These are phyloP conservation scores for Botrytis tulipae DNA, from an alignment of 2,329 filamentous ascomycete genomes.

Conservation along the genomic window DNA sequence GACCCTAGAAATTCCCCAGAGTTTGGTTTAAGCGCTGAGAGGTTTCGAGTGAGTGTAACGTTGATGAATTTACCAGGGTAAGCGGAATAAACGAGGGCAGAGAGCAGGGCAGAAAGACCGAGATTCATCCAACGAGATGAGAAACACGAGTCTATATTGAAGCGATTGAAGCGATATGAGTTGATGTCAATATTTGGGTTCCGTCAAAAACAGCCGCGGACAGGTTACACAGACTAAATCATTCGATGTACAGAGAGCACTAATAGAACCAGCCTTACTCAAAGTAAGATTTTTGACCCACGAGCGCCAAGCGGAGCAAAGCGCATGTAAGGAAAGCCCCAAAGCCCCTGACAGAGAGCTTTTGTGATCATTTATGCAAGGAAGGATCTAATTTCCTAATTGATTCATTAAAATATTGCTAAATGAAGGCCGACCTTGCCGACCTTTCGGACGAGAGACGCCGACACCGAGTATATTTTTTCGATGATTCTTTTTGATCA, in stretches of 20 bases:
- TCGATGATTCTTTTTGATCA: slow-evolving; percentile 1
- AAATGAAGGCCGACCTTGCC: slow-evolving; percentile 1
- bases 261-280: neutral
- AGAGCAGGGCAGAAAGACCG: neutral
- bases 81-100: neutral
- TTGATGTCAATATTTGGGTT: neutral
- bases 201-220: slow-evolving; percentile 13
- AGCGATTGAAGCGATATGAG: neutral
- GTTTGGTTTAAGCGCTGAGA: slow-evolving; percentile 14
- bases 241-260: neutral
- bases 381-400: slow-evolving; percentile 1
- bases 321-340: slow-evolving; percentile 1
- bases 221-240: slow-evolving; percentile 12
- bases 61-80: neutral
- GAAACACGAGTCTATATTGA: slow-evolving; percentile 11
- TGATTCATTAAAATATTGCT: neutral
- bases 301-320: neutral
- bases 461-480: neutral
- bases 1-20: slow-evolving; percentile 18
- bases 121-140: neutral
- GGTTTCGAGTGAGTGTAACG: neutral
- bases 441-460: neutral
- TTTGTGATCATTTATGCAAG: slow-evolving; percentile 14
- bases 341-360: neutral
- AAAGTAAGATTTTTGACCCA: slow-evolving; percentile 9